These are phyloP conservation scores for Marchantia paleacea DNA, from an alignment of 225 moss, liverwort and hornwort genomes.

Conservation along the genomic window DNA sequence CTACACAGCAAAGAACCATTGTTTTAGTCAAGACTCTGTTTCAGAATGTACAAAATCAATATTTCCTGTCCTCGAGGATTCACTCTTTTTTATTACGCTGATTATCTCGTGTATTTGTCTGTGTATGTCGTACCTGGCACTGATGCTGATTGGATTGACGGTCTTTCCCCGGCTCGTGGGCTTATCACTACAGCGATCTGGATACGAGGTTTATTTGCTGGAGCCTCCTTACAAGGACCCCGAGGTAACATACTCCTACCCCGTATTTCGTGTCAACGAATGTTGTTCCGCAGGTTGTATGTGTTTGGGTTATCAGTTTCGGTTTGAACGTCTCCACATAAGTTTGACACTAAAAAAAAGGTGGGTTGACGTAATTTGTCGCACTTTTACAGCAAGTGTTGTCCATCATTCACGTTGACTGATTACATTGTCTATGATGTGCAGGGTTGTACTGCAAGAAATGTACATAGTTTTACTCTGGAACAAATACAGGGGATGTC, in stretches of 20 bases:
- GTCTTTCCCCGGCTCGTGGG: conserved; percentile 4
- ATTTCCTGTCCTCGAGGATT: not conserved
- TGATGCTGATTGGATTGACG: conserved; percentile 11
- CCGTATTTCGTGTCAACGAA: not conserved
- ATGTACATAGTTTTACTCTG: conserved; percentile 40
- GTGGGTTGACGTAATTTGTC: not conserved
- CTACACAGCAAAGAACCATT: not conserved
- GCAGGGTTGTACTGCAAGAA: conserved; percentile 46
- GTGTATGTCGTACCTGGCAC: conserved; percentile 34
- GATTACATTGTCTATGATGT: not conserved
- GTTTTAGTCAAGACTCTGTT: not conserved
- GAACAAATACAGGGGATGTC: conserved; percentile 40
- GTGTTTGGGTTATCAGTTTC: too few species aligned
- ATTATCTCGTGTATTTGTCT: conserved; percentile 29
- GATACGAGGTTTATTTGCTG: conserved; percentile 47
- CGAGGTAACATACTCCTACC: conserved; percentile 19
- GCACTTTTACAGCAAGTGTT: not conserved
- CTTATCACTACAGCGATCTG: conserved; percentile 38
- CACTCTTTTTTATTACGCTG: not conserved
- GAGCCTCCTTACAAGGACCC: conserved; percentile 44
- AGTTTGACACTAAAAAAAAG: too few species aligned
- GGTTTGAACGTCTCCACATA: too few species aligned
- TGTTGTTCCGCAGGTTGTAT: not conserved
- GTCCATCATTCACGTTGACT: not conserved
- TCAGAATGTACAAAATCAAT: not conserved